Evolutionary conservation across 2,329 filamentous ascomycete species (phyloP).

Genomic region (Cercospora brassicicola): DNA sequence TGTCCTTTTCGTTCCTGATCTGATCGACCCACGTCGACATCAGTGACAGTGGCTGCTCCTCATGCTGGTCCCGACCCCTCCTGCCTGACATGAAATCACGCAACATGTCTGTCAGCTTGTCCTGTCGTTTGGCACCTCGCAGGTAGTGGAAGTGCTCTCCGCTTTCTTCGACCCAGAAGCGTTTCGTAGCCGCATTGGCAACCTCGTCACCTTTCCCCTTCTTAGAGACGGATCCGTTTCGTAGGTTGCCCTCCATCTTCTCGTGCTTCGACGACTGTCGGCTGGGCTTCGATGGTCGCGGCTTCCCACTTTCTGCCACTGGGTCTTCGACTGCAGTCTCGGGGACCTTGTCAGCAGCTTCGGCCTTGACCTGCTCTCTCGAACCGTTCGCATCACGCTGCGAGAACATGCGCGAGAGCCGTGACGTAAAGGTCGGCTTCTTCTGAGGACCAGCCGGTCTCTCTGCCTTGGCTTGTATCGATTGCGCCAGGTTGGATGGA

Average conservation of each 20-base stretch:
- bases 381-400: conserved; percentile 36
- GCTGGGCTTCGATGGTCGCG: conserved; percentile 32
- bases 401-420: conserved; percentile 47
- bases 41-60: conserved; percentile 80
- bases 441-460: conserved; percentile 36
- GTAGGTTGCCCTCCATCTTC: conserved; percentile 27
- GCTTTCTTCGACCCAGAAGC: conserved; percentile 61
- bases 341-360: conserved; percentile 11
- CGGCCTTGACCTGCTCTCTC: conserved; percentile 24
- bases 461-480: conserved; percentile 17
- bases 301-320: conserved; percentile 17
- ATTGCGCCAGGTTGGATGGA: background rate
- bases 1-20: conserved; percentile 81
- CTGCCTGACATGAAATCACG: conserved; percentile 77
- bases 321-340: conserved; percentile 32
- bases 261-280: conserved; percentile 36
- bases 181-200: conserved; percentile 31
- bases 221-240: conserved; percentile 38
- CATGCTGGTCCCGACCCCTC: conserved; percentile 66
- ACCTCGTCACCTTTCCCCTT: conserved; percentile 35
- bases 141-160: conserved; percentile 84
- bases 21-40: conserved; percentile 97
- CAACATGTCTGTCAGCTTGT: conserved; percentile 92
- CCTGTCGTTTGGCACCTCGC: conserved; percentile 85
- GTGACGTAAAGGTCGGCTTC: conserved; percentile 43